Conservation (phyloP, 1,284 basidiomycete species). For the Marasmius sp. region DNA sequence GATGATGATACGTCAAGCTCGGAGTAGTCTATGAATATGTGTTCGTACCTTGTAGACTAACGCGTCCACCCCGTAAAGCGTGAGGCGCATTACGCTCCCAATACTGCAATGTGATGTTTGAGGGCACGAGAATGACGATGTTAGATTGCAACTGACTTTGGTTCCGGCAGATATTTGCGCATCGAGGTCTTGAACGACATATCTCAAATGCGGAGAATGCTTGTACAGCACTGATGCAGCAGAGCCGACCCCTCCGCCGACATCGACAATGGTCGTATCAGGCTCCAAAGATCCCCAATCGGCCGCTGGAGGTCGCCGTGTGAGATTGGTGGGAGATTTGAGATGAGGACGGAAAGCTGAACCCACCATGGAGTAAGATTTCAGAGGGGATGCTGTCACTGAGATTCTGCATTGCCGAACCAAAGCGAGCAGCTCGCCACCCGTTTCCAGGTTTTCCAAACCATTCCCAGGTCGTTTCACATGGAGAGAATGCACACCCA, state of each 20-base stretch:
- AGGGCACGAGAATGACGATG: not conserved
- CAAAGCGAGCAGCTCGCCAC: slow-evolving; percentile 18
- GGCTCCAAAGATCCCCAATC: slow-evolving; percentile 14
- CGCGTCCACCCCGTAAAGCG: slow-evolving; percentile 20
- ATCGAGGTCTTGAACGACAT: slow-evolving; percentile 27
- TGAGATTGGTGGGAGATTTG: not conserved
- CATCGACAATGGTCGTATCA: slow-evolving; percentile 25
- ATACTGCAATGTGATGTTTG: slow-evolving; percentile 15
- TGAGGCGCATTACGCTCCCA: slow-evolving; percentile 24
- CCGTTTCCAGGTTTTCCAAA: slow-evolving; percentile 19
- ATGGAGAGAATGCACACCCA: slow-evolving; percentile 15
- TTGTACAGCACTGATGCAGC: slow-evolving; percentile 20
- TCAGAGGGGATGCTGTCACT: slow-evolving; percentile 16
- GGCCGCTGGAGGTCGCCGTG: slow-evolving; percentile 8
- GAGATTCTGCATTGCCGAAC: slow-evolving; percentile 21
- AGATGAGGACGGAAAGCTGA: not conserved
- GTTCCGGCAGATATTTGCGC: slow-evolving; percentile 22
- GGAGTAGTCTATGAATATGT: too few species aligned
- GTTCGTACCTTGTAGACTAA: slow-evolving; percentile 23
- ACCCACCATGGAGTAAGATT: slow-evolving; percentile 19
- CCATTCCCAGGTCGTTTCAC: slow-evolving; percentile 20
- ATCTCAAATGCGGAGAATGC: slow-evolving; percentile 22
- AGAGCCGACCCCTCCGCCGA: slow-evolving; percentile 25
- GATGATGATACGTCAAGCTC: not conserved
- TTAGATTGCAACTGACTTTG: slow-evolving; percentile 11